A percentile compares a stretch with the other conserved stretches of the same genome.
Evolutionary conservation across 352 stramenopile species (phyloP).

Genomic region (Blastocystis sp.): DNA sequence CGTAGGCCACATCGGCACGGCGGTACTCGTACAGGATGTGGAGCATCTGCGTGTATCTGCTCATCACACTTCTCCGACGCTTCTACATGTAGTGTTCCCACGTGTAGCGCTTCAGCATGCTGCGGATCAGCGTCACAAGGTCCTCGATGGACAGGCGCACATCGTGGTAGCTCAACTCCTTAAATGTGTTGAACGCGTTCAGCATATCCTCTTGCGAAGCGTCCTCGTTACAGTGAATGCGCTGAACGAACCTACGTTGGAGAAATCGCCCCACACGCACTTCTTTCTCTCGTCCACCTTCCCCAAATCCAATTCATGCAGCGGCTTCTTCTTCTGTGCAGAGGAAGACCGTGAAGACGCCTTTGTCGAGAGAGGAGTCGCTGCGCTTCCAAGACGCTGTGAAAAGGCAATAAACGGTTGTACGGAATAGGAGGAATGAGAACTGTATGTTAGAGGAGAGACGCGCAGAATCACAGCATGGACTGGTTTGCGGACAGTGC

Average conservation of each 20-base stretch:
- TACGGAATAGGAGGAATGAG: too few relatives aligned
- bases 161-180: constrained; percentile 58
- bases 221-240: constrained; percentile 20
- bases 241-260: constrained; percentile 44
- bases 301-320: constrained; percentile 44
- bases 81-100: constrained; percentile 47
- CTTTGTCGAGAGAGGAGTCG: too few relatives aligned
- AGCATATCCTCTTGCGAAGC: constrained; percentile 40
- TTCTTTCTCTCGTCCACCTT: constrained; percentile 21
- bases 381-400: too few relatives aligned
- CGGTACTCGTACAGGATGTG: constrained; percentile 58
- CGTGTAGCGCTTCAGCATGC: constrained; percentile 14
- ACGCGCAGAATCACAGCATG: too few relatives aligned
- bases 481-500: too few relatives aligned
- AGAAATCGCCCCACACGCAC: not conserved
- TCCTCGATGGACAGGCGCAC: constrained; percentile 37
- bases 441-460: too few relatives aligned
- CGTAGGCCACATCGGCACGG: not conserved
- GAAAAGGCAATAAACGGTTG: too few relatives aligned
- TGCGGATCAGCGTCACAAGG: constrained; percentile 21
- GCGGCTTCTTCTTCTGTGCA: not conserved
- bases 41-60: constrained; percentile 62
- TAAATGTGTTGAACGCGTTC: constrained; percentile 36
- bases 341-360: too few relatives aligned
- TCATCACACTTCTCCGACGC: too few relatives aligned